Evolutionary conservation across 2,329 filamentous ascomycete species (phyloP).

Genomic region (Neoscytalidium dimidiatum): DNA sequence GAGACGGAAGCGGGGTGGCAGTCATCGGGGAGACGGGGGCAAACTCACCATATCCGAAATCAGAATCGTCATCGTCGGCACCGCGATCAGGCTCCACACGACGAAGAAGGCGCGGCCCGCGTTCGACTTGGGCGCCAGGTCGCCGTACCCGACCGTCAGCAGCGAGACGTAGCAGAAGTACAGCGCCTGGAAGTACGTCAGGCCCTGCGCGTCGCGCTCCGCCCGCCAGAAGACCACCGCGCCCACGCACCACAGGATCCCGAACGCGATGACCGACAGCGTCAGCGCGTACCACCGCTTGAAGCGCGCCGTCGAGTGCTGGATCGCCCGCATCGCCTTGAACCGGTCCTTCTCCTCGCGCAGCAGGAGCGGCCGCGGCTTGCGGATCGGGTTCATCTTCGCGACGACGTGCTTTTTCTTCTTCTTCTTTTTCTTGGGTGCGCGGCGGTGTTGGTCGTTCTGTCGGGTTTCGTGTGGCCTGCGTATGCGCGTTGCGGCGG

Average conservation of each 20-base stretch:
- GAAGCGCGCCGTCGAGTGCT: conserved; percentile 63
- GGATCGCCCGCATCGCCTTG: conserved; percentile 78
- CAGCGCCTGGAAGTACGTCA: conserved; percentile 77
- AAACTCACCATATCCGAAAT: conserved; percentile 28
- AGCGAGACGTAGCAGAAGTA: conserved; percentile 87
- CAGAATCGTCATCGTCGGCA: conserved; percentile 86
- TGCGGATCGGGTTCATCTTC: conserved; percentile 7
- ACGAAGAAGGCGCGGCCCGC: conserved; percentile 84
- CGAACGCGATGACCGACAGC: conserved; percentile 68
- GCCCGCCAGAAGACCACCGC: conserved; percentile 72
- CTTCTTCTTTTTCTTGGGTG: not conserved
- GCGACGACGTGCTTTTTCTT: not conserved
- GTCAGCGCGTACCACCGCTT: conserved; percentile 74
- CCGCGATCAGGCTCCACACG: conserved; percentile 84
- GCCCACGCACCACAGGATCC: conserved; percentile 77
- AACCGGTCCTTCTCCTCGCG: conserved; percentile 68
- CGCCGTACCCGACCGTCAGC: conserved; percentile 85
- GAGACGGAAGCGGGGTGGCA: too few relatives aligned
- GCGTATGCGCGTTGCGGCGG: conserved; percentile 19
- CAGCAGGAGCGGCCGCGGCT: conserved; percentile 55
- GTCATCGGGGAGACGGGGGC: too few relatives aligned
- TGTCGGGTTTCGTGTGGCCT: not conserved
- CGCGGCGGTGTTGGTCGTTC: not conserved
- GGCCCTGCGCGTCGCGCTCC: conserved; percentile 54
- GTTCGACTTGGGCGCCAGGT: conserved; percentile 74